phyloP scores from a whole-genome alignment of 805 yeast species.

The Trichomonascus vanleenenianus region DNA sequence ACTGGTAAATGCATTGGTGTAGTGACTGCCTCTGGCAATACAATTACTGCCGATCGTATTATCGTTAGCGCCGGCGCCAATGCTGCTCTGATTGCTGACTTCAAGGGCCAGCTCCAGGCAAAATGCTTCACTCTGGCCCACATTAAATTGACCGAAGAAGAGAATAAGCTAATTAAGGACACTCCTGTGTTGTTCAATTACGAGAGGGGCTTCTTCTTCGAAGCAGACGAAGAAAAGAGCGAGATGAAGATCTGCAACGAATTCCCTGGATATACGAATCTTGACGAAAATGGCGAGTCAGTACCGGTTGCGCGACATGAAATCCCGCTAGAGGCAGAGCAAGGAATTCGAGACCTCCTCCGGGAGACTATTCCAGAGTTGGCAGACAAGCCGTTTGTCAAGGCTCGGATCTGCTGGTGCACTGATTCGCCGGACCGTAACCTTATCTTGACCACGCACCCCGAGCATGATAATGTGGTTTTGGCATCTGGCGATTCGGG shows the following conservation, averaged over 20 bases:
- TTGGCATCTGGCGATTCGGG: constrained; percentile 35
- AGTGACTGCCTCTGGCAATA: constrained; percentile 17
- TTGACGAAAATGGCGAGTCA: neutral
- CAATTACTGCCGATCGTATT: constrained; percentile 22
- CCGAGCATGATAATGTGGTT: constrained; percentile 17
- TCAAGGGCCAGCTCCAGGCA: constrained; percentile 31
- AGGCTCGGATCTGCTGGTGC: constrained; percentile 32
- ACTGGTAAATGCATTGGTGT: constrained; percentile 1
- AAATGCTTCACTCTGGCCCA: constrained; percentile 39
- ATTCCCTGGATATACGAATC: neutral
- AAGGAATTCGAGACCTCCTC: constrained; percentile 14
- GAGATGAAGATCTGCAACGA: constrained; percentile 2
- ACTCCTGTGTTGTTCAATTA: constrained; percentile 33
- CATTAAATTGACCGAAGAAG: constrained; percentile 30
- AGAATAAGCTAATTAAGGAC: constrained; percentile 26
- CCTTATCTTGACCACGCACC: constrained; percentile 18
- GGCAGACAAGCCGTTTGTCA: constrained; percentile 25
- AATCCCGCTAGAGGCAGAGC: neutral
- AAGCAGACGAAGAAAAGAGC: constrained; percentile 27
- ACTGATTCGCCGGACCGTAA: constrained; percentile 32
- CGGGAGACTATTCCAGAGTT: constrained; percentile 29
- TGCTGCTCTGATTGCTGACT: constrained; percentile 31
- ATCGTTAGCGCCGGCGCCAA: constrained; percentile 37
- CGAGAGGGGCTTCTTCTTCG: constrained; percentile 37
- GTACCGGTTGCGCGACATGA: neutral